Conservation (phyloP, 202 grass and related monocot species). For the Digitaria exilis region DNA sequence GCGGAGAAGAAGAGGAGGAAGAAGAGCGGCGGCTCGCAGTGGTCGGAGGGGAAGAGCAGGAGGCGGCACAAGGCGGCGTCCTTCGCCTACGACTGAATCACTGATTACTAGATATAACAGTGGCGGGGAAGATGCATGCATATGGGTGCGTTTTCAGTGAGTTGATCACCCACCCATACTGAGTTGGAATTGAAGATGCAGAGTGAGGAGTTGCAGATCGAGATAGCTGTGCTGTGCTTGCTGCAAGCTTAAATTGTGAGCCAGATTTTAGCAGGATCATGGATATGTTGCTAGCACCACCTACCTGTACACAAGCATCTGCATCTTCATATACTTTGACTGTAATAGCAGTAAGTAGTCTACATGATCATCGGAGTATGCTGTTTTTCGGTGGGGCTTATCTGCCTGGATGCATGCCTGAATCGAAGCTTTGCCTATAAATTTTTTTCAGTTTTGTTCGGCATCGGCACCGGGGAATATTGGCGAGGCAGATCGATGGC, state of each 20-base stretch:
- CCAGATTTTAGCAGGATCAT: neutral
- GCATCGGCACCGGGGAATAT: no score
- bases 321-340: neutral
- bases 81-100: constrained; percentile 16
- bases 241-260: neutral
- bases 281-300: no score
- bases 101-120: neutral
- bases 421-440: no score
- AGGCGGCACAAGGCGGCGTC: constrained; percentile 50
- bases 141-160: neutral
- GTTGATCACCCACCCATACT: no score
- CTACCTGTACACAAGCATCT: neutral
- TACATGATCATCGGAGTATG: neutral
- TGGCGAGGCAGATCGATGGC: no score
- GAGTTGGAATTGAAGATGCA: no score
- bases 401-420: no score
- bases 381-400: no score
- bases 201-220: neutral
- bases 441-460: no score
- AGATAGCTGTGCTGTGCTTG: neutral
- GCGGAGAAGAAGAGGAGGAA: constrained; percentile 40
- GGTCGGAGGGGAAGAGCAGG: constrained; percentile 40
- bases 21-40: constrained; percentile 32
- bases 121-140: neutral
- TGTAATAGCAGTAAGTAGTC: neutral